Conservation (phyloP, 768 basidiomycete species). For the Kwoniella shandongensis region DNA sequence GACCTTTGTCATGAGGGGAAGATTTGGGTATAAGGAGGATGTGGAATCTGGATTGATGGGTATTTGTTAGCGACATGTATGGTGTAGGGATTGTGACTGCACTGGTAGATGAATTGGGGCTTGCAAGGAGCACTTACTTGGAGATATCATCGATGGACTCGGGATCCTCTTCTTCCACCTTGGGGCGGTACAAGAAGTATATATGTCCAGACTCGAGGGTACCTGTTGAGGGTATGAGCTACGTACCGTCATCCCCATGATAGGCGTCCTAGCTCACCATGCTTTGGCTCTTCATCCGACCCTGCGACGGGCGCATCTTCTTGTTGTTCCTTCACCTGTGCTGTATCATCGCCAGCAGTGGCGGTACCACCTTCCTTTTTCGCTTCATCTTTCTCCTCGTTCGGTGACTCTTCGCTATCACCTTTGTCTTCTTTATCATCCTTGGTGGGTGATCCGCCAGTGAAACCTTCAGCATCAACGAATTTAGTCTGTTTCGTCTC, state of each 20-base stretch:
- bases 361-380: conserved; percentile 10
- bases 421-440: conserved; percentile 28
- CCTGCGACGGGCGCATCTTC: conserved; percentile 1
- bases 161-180: conserved; percentile 41
- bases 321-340: not conserved
- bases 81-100: too few species aligned
- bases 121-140: conserved; percentile 33
- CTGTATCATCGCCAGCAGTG: conserved; percentile 4
- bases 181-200: conserved; percentile 50
- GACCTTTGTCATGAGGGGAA: conserved; percentile 33
- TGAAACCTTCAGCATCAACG: too few species aligned
- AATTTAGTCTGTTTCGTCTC: too few species aligned
- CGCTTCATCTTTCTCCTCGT: conserved; percentile 11
- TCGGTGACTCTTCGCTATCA: conserved; percentile 23
- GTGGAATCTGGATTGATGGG: conserved; percentile 40
- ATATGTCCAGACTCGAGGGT: conserved; percentile 49
- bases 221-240: conserved; percentile 16
- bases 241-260: not conserved
- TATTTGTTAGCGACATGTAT: conserved; percentile 3
- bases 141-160: conserved; percentile 44
- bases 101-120: not conserved
- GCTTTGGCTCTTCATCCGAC: conserved; percentile 37
- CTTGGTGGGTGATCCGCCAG: conserved; percentile 2
- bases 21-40: conserved; percentile 46
- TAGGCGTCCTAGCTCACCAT: conserved; percentile 30